These are phyloP conservation scores for Paecilomyces variotii DNA, from an alignment of 2,329 filamentous ascomycete species.

Conservation along the genomic window DNA sequence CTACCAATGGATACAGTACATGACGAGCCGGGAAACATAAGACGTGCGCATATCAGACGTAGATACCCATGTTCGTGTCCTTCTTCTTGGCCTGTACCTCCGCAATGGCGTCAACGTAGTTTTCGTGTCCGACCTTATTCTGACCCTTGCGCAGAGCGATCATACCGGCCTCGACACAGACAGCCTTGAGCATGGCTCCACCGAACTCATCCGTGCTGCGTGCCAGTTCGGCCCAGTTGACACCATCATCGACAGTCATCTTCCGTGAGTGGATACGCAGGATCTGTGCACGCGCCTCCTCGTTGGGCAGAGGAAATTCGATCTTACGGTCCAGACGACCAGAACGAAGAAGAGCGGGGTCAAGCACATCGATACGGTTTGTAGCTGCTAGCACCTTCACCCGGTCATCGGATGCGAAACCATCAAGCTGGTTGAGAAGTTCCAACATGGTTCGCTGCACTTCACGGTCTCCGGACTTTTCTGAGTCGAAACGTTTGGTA, in stretches of 20 bases:
- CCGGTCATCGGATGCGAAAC: slow-evolving; percentile 91
- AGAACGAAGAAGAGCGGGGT: slow-evolving; percentile 82
- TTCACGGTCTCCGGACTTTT: slow-evolving; percentile 95
- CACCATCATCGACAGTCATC: slow-evolving; percentile 87
- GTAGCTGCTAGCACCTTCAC: slow-evolving; percentile 95
- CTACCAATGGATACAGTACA: slow-evolving; percentile 7
- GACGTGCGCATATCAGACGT: slow-evolving; percentile 23
- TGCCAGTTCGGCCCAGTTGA: slow-evolving; percentile 95
- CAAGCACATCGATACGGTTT: slow-evolving; percentile 88
- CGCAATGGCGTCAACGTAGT: slow-evolving; percentile 96
- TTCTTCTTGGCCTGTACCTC: slow-evolving; percentile 90
- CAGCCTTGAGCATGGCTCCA: slow-evolving; percentile 93
- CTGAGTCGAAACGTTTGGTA: slow-evolving; percentile 96
- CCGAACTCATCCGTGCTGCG: slow-evolving; percentile 98
- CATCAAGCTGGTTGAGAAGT: slow-evolving; percentile 94
- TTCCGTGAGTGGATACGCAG: slow-evolving; percentile 95
- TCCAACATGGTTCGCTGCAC: slow-evolving; percentile 99
- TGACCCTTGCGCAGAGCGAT: slow-evolving; percentile 91
- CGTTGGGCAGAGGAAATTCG: slow-evolving; percentile 95
- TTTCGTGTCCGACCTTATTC: slow-evolving; percentile 94
- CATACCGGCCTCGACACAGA: slow-evolving; percentile 98
- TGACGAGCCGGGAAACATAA: slow-evolving; percentile 1
- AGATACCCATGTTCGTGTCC: slow-evolving; percentile 51
- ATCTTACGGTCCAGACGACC: slow-evolving; percentile 94
- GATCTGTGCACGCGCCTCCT: slow-evolving; percentile 95